Conservation (phyloP, 2,329 filamentous ascomycete species). For the Penicillium aurantiogriseum region DNA sequence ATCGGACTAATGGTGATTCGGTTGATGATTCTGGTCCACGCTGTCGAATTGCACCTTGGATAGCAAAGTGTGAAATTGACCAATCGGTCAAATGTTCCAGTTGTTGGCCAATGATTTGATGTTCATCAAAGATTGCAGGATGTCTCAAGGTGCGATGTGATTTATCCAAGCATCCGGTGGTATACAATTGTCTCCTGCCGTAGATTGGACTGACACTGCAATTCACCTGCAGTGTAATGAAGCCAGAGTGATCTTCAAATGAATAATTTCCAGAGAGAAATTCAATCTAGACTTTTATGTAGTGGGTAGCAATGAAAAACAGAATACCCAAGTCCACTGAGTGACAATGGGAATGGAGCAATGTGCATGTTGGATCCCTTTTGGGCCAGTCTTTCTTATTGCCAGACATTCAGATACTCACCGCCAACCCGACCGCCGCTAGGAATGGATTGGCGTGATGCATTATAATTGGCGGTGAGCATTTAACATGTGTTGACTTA, state of each 20-base stretch:
- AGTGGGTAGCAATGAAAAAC: background rate
- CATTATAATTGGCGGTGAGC: background rate
- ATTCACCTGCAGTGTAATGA: background rate
- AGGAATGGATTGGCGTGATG: background rate
- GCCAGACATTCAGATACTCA: constrained; percentile 14
- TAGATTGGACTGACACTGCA: background rate
- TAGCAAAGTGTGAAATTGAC: background rate
- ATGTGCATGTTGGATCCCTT: constrained; percentile 27
- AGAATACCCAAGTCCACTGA: background rate
- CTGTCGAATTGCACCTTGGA: background rate
- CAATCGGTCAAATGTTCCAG: background rate
- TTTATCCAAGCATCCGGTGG: background rate
- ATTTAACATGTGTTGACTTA: constrained; percentile 3
- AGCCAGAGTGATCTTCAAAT: background rate
- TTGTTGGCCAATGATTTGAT: background rate
- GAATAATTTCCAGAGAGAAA: background rate
- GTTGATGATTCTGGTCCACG: background rate
- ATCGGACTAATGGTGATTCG: background rate
- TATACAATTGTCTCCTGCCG: constrained; percentile 8
- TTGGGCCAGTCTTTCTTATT: constrained; percentile 21
- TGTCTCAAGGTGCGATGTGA: background rate
- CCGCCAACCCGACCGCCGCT: constrained; percentile 15
- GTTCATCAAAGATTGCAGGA: background rate
- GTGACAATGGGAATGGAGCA: constrained; percentile 15
- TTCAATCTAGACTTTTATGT: background rate